Evolutionary conservation across 352 stramenopile species (phyloP).

Genomic region (Thalassiosira ordinaria): DNA sequence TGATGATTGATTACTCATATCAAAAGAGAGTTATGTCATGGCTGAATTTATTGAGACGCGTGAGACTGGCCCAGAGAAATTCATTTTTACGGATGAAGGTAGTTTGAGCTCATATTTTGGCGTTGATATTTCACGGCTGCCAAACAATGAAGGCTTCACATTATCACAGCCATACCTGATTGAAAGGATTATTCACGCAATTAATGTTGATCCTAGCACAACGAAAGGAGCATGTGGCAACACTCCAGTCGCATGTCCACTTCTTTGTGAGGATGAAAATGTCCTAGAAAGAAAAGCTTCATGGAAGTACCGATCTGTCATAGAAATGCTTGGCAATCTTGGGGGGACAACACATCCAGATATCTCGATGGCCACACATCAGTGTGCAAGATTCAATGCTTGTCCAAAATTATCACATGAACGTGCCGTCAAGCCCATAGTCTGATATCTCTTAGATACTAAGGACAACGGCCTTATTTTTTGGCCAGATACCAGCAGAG

Average conservation of each 20-base stretch:
- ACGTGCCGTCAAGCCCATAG: constrained; percentile 41
- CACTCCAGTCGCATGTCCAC: background rate
- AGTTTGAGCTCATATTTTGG: constrained; percentile 29
- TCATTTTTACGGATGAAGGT: constrained; percentile 47
- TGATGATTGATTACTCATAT: constrained; percentile 33
- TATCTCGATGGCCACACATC: constrained; percentile 54
- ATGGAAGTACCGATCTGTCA: constrained; percentile 39
- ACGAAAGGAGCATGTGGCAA: background rate
- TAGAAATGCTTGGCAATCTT: constrained; percentile 62
- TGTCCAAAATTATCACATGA: constrained; percentile 48
- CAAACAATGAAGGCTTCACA: constrained; percentile 8
- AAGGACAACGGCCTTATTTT: constrained; percentile 52
- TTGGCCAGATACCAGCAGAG: constrained; percentile 18
- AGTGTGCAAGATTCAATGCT: constrained; percentile 52
- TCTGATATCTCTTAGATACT: constrained; percentile 51
- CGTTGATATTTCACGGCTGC: constrained; percentile 30
- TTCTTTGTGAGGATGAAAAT: background rate
- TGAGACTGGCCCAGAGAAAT: constrained; percentile 27
- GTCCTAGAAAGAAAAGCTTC: background rate
- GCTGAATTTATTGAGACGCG: constrained; percentile 37
- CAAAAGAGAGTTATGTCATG: constrained; percentile 6
- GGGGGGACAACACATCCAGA: constrained; percentile 30
- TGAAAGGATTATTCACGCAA: constrained; percentile 16
- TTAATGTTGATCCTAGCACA: constrained; percentile 17
- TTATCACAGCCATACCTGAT: constrained; percentile 43